A percentile compares a stretch with the other conserved stretches of the same genome.
phyloP scores from a whole-genome alignment of 208 protist genomes.

The Crithidia brevicula region DNA sequence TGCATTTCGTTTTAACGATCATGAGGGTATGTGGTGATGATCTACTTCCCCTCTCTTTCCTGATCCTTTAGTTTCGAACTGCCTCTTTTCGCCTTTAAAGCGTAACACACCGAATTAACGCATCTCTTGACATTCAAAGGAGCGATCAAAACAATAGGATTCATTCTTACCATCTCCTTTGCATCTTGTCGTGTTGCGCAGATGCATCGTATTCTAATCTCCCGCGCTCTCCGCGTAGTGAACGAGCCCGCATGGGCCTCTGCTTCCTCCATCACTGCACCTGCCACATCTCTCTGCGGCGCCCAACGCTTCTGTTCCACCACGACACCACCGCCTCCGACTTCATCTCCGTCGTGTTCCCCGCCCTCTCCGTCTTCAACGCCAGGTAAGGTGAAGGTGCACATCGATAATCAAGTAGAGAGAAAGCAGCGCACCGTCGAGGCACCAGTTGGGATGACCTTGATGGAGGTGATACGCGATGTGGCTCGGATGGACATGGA shows the following conservation, averaged over 20 bases:
- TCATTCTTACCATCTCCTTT: background rate
- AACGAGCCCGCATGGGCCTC: no score
- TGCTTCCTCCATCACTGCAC: background rate
- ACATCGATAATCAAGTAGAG: constrained; percentile 32
- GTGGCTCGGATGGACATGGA: constrained; percentile 94
- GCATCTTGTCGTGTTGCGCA: background rate
- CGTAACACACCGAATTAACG: no score
- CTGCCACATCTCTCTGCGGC: background rate
- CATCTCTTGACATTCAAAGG: no score
- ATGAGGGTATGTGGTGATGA: no score
- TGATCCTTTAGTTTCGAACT: no score
- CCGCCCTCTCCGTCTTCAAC: background rate
- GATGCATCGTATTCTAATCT: background rate
- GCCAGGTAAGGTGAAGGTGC: constrained; percentile 52
- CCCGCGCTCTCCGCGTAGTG: background rate
- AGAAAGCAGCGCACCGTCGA: constrained; percentile 34
- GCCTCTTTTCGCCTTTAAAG: no score
- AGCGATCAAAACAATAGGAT: no score
- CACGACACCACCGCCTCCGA: background rate
- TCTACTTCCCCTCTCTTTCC: no score
- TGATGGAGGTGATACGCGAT: constrained; percentile 94
- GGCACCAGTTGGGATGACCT: constrained; percentile 63
- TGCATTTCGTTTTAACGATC: no score
- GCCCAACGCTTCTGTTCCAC: constrained; percentile 1
- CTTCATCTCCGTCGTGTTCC: background rate